A percentile compares a stretch with the other conserved stretches of the same genome.
Evolutionary conservation across 2,329 filamentous ascomycete genomes (phyloP).

Genomic region (Sporothrix humicola): DNA sequence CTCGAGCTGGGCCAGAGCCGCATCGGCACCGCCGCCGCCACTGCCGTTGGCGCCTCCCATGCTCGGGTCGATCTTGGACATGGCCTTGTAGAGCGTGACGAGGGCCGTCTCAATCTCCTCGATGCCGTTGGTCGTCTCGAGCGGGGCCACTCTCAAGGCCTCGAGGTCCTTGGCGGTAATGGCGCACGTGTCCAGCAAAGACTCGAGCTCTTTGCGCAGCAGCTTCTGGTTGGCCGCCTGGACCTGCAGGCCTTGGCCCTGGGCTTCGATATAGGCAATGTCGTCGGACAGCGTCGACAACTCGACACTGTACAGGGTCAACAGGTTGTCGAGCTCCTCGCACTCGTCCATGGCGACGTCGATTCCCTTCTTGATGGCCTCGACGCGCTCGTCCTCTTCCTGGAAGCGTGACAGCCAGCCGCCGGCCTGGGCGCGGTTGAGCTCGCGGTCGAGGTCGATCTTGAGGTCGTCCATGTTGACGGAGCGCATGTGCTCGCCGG

Average conservation of each 20-base stretch:
- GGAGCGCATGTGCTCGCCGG: conserved; percentile 73
- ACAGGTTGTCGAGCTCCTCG: conserved; percentile 90
- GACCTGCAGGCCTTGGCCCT: conserved; percentile 94
- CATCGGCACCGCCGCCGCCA: conserved; percentile 50
- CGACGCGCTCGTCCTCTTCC: conserved; percentile 87
- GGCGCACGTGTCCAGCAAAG: conserved; percentile 86
- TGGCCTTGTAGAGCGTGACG: conserved; percentile 84
- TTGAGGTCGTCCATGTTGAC: conserved; percentile 82
- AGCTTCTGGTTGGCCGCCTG: conserved; percentile 97
- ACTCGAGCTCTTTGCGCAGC: conserved; percentile 85
- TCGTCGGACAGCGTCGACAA: conserved; percentile 94
- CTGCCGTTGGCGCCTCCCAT: conserved; percentile 58
- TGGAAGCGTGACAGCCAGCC: conserved; percentile 86
- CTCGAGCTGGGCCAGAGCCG: conserved; percentile 30
- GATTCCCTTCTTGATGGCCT: conserved; percentile 82
- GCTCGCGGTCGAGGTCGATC: conserved; percentile 81
- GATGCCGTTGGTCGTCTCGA: conserved; percentile 73
- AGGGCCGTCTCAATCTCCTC: conserved; percentile 79
- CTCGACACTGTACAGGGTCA: conserved; percentile 94
- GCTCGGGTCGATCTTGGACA: conserved; percentile 89
- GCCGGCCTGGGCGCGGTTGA: conserved; percentile 88
- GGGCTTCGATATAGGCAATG: conserved; percentile 95
- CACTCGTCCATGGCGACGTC: conserved; percentile 93
- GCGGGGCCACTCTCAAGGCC: conserved; percentile 72
- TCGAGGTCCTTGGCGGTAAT: conserved; percentile 79